Evolutionary conservation across 495 filamentous ascomycete species (phyloP), one percentile per base, ranked within the genome.

Genomic region (Daldinia vernicosa): DNA sequence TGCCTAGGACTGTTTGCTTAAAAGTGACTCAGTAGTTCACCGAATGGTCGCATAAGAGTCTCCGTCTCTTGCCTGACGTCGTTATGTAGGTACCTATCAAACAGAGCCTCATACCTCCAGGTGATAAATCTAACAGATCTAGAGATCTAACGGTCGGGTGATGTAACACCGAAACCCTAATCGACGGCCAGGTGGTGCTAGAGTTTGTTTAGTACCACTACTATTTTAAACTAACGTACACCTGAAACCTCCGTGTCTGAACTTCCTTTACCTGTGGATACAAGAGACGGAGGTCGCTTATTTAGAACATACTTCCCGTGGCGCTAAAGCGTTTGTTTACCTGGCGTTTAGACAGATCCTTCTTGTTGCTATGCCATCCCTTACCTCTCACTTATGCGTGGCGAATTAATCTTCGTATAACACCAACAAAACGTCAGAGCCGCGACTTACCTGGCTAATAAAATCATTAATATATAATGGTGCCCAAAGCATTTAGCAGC

Each of bases 171-270:
- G 53, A 60, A 55, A 28, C 53, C 33, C 28, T 32, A 43, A 59
- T 40, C 15, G 33, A 37, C 39, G 39, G 58, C 45, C 57, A 24
- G n/a, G 43, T 62, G 17, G 17, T 45, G 7, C 7, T 45, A 17
- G 8, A n/a, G 40, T 45, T 45, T 62, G 57, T 50, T n/a, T n/a
- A n/a, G n/a, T 37, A 53, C 58, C 53, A 50, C 51, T 51, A 51
- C 63, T 67, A 71, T 72, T 61, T 68, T 68, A 60, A 56, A 65
- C 30, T 33, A 33, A 60, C 27, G 14, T 4, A 56, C 60, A 72
- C 70, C 65, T 72, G 70, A 72, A 72, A 72, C 70, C 60, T 30
- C 65, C 65, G 70, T 40, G 53, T 60, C 24, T 66, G 50, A 50
- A 52, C 37, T 47, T 61, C 63, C 50, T 56, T 40, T 61, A n/a